Evolutionary conservation across 768 basidiomycete genomes (phyloP), one percentile per base, ranked within the genome.

Genomic region (Botryobasidium botryosum): DNA sequence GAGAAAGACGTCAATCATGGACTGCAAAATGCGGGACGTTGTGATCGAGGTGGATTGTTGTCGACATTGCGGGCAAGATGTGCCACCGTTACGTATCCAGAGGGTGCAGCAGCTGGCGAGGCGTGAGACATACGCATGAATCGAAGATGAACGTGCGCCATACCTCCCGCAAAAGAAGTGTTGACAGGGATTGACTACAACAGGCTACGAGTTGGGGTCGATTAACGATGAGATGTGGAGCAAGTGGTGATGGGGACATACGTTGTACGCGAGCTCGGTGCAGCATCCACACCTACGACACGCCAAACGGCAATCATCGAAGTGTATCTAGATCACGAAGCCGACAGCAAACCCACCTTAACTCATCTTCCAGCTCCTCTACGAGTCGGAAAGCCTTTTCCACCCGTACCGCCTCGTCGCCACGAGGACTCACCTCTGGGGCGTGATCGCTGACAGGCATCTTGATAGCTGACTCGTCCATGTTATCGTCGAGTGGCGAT

Each of bases 141-240:
- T 1, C 43, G 39, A 13, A 26, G 12, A 26, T 2, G 38, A 40
- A 53, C 63, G 12, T 10, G 13, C 8, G 23, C 8, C 37, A 47
- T 60, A 84, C 82, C 84, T 85, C 60, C 85, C 85, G 55, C 85
- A 88, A 57, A 86, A 87, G 68, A 81, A 85, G 66, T 88, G 85
- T 53, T 86, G 81, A 58, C 85, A 88, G 25, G 85, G 85, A 28
- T 71, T 68, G 42, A 88, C 80, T 24, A 85, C 64, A 13, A 88
- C 84, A 2, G 85, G 85, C 48, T 72, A 21, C 6, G n/a, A 45
- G n/a, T 23, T n/a, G 33, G 26, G n/a, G 28, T 31, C 15, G 7
- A 35, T 18, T 13, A 15, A 15, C 8, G 17, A 43, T 27, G 35
- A 35, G 18, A 32, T 23, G n/a, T 12, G 36, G 36, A 39, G 18